These are phyloP conservation scores for Bipolaris cookei DNA, from an alignment of 2,329 filamentous ascomycete genomes.

Conservation along the genomic window DNA sequence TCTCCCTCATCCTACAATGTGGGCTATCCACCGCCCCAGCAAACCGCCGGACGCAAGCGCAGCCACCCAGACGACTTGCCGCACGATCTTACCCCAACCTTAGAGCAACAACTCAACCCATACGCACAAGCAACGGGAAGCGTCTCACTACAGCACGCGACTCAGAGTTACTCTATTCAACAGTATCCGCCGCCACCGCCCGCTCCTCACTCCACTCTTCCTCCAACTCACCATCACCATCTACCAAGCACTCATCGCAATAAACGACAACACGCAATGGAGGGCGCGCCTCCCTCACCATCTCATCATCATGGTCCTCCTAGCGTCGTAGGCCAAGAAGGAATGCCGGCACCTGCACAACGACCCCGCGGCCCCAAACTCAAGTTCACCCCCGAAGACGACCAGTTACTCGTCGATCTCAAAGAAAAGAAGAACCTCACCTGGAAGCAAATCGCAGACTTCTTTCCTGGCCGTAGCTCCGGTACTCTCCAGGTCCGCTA, in stretches of 20 bases:
- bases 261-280: constrained; percentile 66
- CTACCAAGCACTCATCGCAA: constrained; percentile 72
- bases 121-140: constrained; percentile 48
- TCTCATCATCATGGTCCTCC: constrained; percentile 66
- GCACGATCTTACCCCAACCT: constrained; percentile 48
- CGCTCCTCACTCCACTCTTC: constrained; percentile 34
- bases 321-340: constrained; percentile 84
- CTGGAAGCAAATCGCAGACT: constrained; percentile 97
- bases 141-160: constrained; percentile 50
- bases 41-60: constrained; percentile 50
- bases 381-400: constrained; percentile 93
- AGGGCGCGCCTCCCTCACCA: constrained; percentile 47
- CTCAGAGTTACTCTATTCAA: constrained; percentile 46
- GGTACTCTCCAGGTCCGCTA: constrained; percentile 93
- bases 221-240: constrained; percentile 74
- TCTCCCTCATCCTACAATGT: constrained; percentile 48
- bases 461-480: constrained; percentile 88
- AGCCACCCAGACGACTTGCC: constrained; percentile 51
- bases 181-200: constrained; percentile 43
- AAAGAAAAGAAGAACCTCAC: constrained; percentile 95
- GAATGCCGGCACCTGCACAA: constrained; percentile 84
- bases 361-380: constrained; percentile 85
- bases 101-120: constrained; percentile 49
- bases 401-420: constrained; percentile 83
- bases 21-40: constrained; percentile 43